Percentiles rank a stretch among this genome's conserved stretches.
Evolutionary conservation across 1,284 basidiomycete genomes (phyloP).

Genomic region (Ustilago curta): DNA sequence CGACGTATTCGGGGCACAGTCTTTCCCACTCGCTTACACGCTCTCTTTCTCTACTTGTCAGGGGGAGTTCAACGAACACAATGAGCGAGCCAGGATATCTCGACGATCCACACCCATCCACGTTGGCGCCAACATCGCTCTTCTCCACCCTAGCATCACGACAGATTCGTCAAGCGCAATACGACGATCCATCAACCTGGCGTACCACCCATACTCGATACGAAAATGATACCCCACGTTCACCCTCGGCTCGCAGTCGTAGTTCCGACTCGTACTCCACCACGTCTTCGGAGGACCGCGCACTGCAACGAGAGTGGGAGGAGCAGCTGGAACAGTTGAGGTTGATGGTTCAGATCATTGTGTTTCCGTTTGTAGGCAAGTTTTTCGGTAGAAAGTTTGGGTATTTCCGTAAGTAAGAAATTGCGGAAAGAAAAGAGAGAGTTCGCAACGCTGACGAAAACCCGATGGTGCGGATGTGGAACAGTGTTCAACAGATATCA

Average conservation of each 20-base stretch:
- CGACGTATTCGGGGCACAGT: too few relatives aligned
- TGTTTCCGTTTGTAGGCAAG: conserved; percentile 53
- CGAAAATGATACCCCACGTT: background rate
- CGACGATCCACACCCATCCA: conserved; percentile 10
- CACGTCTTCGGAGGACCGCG: conserved; percentile 9
- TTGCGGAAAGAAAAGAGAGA: background rate
- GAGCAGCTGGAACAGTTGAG: conserved; percentile 50
- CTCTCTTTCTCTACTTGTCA: too few relatives aligned
- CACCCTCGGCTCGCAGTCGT: background rate
- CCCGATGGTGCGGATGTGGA: too few relatives aligned
- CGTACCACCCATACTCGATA: background rate
- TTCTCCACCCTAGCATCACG: conserved; percentile 20
- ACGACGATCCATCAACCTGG: conserved; percentile 17
- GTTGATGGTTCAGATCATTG: conserved; percentile 48
- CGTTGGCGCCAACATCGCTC: conserved; percentile 14
- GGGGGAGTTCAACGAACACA: too few relatives aligned
- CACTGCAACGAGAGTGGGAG: conserved; percentile 51
- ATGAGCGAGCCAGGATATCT: conserved; percentile 16
- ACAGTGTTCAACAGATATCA: conserved; percentile 42
- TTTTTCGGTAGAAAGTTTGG: conserved; percentile 49
- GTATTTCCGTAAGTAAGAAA: conserved; percentile 46
- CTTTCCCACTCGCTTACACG: background rate
- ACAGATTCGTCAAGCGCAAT: conserved; percentile 10
- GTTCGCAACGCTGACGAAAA: background rate
- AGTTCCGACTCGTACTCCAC: background rate